These are phyloP conservation scores for Skeletonema potamos DNA, from an alignment of 108 stramenopile genomes.

Conservation along the genomic window DNA sequence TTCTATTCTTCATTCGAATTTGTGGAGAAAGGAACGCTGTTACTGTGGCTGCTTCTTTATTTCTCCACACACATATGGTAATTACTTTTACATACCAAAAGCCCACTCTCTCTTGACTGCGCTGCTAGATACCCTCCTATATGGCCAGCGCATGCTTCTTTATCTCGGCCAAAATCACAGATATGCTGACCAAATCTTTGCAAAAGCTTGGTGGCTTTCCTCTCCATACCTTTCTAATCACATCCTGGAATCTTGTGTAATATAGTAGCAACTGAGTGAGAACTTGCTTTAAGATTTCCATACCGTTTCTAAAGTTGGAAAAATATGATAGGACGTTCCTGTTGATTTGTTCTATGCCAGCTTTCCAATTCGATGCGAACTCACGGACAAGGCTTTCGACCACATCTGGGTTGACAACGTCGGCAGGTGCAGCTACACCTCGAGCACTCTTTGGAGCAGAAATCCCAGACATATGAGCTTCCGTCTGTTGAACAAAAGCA, in stretches of 20 bases:
- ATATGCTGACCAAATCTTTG: conserved; percentile 93
- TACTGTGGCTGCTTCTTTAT: too few relatives aligned
- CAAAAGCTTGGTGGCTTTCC: conserved; percentile 86
- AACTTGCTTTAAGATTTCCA: conserved; percentile 98
- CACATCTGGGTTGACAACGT: conserved; percentile 76
- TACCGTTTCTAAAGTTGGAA: conserved; percentile 96
- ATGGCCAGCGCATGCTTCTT: conserved; percentile 76
- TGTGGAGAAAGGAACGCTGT: too few relatives aligned
- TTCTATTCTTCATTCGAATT: too few relatives aligned
- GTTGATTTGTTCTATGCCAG: conserved; percentile 92
- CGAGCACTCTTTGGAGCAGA: conserved; percentile 46
- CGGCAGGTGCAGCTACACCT: conserved; percentile 47
- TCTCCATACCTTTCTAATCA: conserved; percentile 88
- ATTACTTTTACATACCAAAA: too few relatives aligned
- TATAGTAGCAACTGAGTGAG: conserved; percentile 95
- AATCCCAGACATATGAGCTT: conserved; percentile 67
- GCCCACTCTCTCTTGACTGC: too few relatives aligned
- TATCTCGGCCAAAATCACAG: conserved; percentile 94
- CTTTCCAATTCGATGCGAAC: conserved; percentile 93
- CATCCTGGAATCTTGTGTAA: conserved; percentile 97
- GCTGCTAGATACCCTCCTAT: too few relatives aligned
- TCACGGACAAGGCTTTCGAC: conserved; percentile 91
- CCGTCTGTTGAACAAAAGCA: conserved; percentile 95
- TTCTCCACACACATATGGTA: too few relatives aligned
- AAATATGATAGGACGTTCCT: conserved; percentile 94